These are phyloP conservation scores for Bipolaris oryzae DNA, from an alignment of 2,329 filamentous ascomycete genomes.

Conservation along the genomic window DNA sequence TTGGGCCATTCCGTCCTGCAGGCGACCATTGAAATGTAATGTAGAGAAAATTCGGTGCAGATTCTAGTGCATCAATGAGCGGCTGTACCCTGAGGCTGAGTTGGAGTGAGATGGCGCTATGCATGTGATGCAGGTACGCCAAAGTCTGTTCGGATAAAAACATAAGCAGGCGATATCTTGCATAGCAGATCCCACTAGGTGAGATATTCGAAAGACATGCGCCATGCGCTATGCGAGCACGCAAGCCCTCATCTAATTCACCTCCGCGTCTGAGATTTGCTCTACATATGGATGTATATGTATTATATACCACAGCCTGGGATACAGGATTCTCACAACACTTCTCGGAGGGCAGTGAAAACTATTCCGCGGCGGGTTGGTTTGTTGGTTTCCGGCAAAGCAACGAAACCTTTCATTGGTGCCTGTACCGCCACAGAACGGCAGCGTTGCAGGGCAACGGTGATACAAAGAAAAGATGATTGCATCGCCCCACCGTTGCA, in stretches of 20 bases:
- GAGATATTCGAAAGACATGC: not conserved
- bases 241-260: not conserved
- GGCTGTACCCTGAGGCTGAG: constrained; percentile 21
- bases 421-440: not conserved
- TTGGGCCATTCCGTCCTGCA: constrained; percentile 14
- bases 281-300: not conserved
- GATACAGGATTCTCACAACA: not conserved
- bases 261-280: not conserved
- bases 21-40: constrained; percentile 13
- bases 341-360: not conserved
- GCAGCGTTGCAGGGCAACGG: not conserved
- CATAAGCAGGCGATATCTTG: not conserved
- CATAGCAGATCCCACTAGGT: not conserved
- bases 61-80: constrained; percentile 20
- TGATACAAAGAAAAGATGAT: not conserved
- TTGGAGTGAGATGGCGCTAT: constrained; percentile 3
- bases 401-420: not conserved
- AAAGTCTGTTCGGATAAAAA: not conserved
- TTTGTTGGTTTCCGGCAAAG: not conserved
- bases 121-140: not conserved
- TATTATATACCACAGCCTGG: not conserved
- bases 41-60: constrained; percentile 23
- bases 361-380: not conserved
- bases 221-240: not conserved
- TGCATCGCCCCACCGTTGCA: not conserved